Evolutionary conservation across 108 stramenopile genomes (phyloP).

Genomic region (Cyclotella kingstonii): DNA sequence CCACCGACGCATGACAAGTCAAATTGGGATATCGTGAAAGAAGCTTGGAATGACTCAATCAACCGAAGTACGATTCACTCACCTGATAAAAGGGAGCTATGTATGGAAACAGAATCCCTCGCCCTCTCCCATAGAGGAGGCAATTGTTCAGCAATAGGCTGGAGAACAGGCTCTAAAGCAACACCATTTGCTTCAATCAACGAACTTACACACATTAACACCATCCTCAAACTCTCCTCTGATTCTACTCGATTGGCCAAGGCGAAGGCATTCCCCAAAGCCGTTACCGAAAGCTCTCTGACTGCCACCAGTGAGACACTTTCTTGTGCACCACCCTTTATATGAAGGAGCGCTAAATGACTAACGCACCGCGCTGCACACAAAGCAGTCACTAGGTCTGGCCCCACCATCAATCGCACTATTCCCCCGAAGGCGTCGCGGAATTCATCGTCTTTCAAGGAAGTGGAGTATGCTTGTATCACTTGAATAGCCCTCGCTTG

Average conservation of each 20-base stretch:
- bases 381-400: conserved; percentile 25
- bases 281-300: conserved; percentile 21
- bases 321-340: conserved; percentile 20
- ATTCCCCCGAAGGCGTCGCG: conserved; percentile 17
- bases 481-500: conserved; percentile 33
- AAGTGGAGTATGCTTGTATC: conserved; percentile 19
- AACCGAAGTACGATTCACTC: background rate
- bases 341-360: conserved; percentile 23
- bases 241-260: conserved; percentile 34
- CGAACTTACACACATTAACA: conserved; percentile 27
- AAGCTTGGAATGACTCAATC: no score
- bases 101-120: conserved; percentile 32
- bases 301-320: conserved; percentile 14
- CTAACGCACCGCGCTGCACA: conserved; percentile 33
- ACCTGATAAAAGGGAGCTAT: conserved; percentile 34
- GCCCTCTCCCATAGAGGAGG: conserved; percentile 38
- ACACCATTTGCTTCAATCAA: conserved; percentile 33
- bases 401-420: conserved; percentile 18
- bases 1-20: no score
- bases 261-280: conserved; percentile 34
- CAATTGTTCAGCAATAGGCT: conserved; percentile 38
- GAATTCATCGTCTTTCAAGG: conserved; percentile 29
- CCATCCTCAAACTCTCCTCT: conserved; percentile 27
- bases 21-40: no score
- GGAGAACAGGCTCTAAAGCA: conserved; percentile 21